Evolutionary conservation across 1,139 yeast genomes (phyloP).

Genomic region (Kodamaea plutei): DNA sequence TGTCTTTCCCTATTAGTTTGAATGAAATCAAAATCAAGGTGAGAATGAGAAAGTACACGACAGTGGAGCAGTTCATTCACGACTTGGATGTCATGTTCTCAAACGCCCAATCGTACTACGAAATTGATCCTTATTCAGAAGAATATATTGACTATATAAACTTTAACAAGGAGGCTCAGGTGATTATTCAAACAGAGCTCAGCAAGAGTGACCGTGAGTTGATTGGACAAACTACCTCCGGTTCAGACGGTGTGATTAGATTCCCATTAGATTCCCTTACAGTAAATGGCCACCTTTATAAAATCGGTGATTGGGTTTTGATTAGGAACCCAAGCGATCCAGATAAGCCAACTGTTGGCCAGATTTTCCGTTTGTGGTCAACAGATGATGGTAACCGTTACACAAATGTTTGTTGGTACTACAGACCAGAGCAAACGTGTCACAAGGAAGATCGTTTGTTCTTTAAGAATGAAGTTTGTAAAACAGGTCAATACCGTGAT

Average conservation of each 20-base stretch:
- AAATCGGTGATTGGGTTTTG: slow-evolving; percentile 94
- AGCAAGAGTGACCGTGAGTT: slow-evolving; percentile 79
- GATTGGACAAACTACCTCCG: slow-evolving; percentile 61
- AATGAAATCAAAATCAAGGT: slow-evolving; percentile 80
- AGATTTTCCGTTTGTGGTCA: slow-evolving; percentile 89
- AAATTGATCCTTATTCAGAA: slow-evolving; percentile 52
- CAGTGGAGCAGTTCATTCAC: slow-evolving; percentile 68
- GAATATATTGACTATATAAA: slow-evolving; percentile 56
- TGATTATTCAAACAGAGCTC: slow-evolving; percentile 64
- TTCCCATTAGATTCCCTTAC: slow-evolving; percentile 75
- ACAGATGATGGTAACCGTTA: slow-evolving; percentile 79
- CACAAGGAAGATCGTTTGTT: slow-evolving; percentile 87
- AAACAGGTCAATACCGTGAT: slow-evolving; percentile 95
- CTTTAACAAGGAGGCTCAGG: slow-evolving; percentile 60
- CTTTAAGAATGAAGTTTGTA: slow-evolving; percentile 90
- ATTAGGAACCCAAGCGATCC: slow-evolving; percentile 83
- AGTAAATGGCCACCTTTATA: slow-evolving; percentile 66
- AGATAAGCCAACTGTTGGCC: slow-evolving; percentile 87
- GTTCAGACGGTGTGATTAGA: slow-evolving; percentile 53
- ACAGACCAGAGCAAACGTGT: slow-evolving; percentile 95
- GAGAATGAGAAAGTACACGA: slow-evolving; percentile 76
- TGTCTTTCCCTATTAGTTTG: slow-evolving; percentile 71
- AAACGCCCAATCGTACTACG: slow-evolving; percentile 64
- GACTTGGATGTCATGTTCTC: slow-evolving; percentile 75
- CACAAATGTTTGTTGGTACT: slow-evolving; percentile 96